These are phyloP conservation scores for Metroxylon sagu DNA, from an alignment of 176 grass and related monocot genomes.

Conservation along the genomic window DNA sequence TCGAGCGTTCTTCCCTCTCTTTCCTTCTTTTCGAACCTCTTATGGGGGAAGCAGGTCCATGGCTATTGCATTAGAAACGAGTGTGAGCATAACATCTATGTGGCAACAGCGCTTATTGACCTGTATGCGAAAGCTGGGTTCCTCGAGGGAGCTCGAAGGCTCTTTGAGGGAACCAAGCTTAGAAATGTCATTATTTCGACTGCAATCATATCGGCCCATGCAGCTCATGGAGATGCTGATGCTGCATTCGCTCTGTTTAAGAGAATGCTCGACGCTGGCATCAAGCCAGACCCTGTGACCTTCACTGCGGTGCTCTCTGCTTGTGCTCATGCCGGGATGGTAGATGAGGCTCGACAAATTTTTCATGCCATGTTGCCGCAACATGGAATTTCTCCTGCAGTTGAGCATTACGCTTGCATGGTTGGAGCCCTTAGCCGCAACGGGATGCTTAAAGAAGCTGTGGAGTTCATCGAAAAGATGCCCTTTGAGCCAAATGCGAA, in stretches of 20 bases:
- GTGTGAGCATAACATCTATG: slow-evolving; percentile 38
- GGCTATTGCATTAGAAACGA: slow-evolving; percentile 45
- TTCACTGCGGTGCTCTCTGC: slow-evolving; percentile 49
- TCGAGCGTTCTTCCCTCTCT: slow-evolving; percentile 44
- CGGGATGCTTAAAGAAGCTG: slow-evolving; percentile 52
- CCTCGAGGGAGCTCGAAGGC: slow-evolving; percentile 27
- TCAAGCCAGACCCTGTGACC: slow-evolving; percentile 34
- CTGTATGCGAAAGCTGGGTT: slow-evolving; percentile 51
- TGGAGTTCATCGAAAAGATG: slow-evolving; percentile 45
- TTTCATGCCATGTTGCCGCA: slow-evolving; percentile 50
- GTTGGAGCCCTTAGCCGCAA: slow-evolving; percentile 38
- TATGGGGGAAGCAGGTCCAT: slow-evolving; percentile 57
- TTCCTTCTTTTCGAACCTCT: slow-evolving; percentile 35
- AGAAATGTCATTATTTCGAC: slow-evolving; percentile 45
- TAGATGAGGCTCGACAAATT: slow-evolving; percentile 40
- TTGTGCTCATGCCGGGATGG: slow-evolving; percentile 50
- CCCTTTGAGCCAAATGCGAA: slow-evolving; percentile 52
- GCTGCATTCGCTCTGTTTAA: slow-evolving; percentile 33
- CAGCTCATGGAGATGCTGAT: slow-evolving; percentile 45
- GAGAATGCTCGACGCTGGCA: slow-evolving; percentile 32
- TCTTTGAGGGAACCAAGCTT: slow-evolving; percentile 29
- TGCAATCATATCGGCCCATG: slow-evolving; percentile 47
- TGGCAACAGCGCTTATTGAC: slow-evolving; percentile 42
- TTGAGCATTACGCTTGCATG: slow-evolving; percentile 69
- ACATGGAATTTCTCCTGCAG: slow-evolving; percentile 26